Base-by-base conservation (phyloP, 2,329 filamentous ascomycete genomes). In the Ophiostoma novo-ulmi region DNA sequence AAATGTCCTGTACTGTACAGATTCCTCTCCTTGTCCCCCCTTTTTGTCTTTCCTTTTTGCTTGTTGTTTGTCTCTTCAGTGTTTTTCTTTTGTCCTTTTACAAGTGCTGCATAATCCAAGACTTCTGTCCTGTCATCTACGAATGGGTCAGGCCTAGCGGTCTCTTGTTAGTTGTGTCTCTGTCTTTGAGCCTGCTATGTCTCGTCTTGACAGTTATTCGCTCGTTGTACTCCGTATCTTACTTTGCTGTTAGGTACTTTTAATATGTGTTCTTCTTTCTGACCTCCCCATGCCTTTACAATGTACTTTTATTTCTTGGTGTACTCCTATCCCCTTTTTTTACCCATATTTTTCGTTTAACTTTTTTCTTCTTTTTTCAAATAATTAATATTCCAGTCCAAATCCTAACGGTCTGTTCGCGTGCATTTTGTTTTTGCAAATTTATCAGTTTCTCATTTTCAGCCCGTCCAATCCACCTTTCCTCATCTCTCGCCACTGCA, bases 61-160 rank as follows among this genome's bases (percentile, higher is more conserved):
- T 31, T n/a, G 31, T 26, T 48, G 22, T 31, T 35, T 48, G 17
- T 66, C n/a, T 67, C 64, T 38, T 44, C 2, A 10, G 13, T 13
- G 39, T 4, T 22, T 41, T 31, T 41, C 14, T 13, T 14, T 20
- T 17, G 64, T 22, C 36, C n/a, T 26, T 39, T 67, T 31, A 13
- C 65, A 65, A 39, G 36, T 39, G 61, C 61, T 64, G 35, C 61
- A 36, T 38, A n/a, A 26, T 22, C 38, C 64, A 44, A n/a, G 36
- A 22, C 22, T 17, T 14, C 11, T 22, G 38, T 67, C 65, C n/a
- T 41, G 38, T 26, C 65, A 44, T 6, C n/a, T 7, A 61, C 35
- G 11, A 17, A 61, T 61, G 52, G 52, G 8, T 35, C 55, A 61
- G 26, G 44, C 5, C 44, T 52, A 35, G 55, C 22, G 20, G 55